Conservation (phyloP, 495 filamentous ascomycete species). For the Podospora anserina region DNA sequence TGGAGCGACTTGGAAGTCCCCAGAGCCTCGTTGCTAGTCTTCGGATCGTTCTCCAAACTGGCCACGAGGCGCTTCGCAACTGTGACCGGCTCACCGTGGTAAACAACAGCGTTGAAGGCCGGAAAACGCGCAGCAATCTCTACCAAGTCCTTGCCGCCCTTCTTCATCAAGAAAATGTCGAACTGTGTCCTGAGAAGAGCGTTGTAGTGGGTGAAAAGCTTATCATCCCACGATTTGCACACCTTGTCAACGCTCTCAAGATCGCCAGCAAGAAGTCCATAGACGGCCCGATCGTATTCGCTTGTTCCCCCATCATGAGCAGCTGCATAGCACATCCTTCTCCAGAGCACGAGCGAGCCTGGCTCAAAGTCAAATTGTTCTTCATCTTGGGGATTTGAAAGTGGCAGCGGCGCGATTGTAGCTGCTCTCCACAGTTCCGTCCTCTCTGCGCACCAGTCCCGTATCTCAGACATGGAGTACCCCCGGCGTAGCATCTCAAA, state of each 20-base stretch:
- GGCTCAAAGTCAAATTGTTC: constrained; percentile 38
- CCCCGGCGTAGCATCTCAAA: constrained; percentile 87
- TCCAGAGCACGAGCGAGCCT: constrained; percentile 64
- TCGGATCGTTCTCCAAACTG: constrained; percentile 46
- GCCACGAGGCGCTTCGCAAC: constrained; percentile 51
- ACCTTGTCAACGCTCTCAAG: constrained; percentile 69
- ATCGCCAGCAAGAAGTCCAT: constrained; percentile 82
- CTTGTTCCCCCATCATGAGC: constrained; percentile 64
- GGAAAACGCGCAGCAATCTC: constrained; percentile 43
- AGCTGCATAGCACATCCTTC: constrained; percentile 74
- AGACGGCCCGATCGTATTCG: constrained; percentile 83
- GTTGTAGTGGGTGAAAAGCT: constrained; percentile 88
- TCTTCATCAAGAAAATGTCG: constrained; percentile 55
- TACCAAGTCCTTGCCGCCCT: constrained; percentile 42
- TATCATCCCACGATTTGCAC: constrained; percentile 81
- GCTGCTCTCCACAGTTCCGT: constrained; percentile 83
- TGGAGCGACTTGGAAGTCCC: constrained; percentile 63
- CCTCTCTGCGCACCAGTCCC: constrained; percentile 74
- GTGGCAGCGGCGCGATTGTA: constrained; percentile 56
- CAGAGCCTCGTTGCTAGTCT: constrained; percentile 48
- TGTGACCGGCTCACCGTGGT: constrained; percentile 50
- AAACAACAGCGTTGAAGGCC: constrained; percentile 50
- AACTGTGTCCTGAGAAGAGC: constrained; percentile 68
- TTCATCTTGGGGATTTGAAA: constrained; percentile 42
- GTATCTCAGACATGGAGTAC: constrained; percentile 63